These are phyloP conservation scores for Pterulicium gracile DNA, from an alignment of 1,284 basidiomycete genomes.

Conservation along the genomic window DNA sequence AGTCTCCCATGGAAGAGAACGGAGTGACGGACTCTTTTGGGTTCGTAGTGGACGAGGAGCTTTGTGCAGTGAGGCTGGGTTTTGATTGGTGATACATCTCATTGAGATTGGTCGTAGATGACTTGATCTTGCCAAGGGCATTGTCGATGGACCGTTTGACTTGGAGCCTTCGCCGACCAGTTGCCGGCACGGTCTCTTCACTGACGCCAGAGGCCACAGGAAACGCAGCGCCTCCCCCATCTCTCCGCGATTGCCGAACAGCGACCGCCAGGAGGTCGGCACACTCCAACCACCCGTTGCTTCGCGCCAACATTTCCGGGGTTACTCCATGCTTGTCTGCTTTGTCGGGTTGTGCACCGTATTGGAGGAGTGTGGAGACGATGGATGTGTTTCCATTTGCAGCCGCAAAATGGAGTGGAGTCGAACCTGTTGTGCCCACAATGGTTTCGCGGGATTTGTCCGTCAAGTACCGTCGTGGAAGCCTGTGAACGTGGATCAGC, in stretches of 20 bases:
- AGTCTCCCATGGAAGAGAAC: conserved; percentile 9
- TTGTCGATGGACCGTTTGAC: conserved; percentile 57
- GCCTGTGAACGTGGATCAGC: conserved; percentile 25
- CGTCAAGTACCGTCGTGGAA: conserved; percentile 71
- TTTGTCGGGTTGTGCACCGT: conserved; percentile 69
- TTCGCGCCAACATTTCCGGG: conserved; percentile 60
- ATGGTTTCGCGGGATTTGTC: conserved; percentile 60
- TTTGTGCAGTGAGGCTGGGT: conserved; percentile 5
- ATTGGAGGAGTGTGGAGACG: conserved; percentile 65
- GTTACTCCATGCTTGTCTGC: conserved; percentile 83
- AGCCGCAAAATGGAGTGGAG: conserved; percentile 90
- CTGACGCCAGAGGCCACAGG: conserved; percentile 15
- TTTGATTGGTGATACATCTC: conserved; percentile 12
- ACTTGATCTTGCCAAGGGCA: conserved; percentile 43
- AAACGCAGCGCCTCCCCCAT: conserved; percentile 11
- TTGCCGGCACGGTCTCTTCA: conserved; percentile 14
- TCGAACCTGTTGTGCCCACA: conserved; percentile 76
- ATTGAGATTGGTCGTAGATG: conserved; percentile 22
- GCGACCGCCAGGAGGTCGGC: conserved; percentile 50
- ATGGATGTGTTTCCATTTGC: conserved; percentile 80
- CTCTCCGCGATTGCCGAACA: conserved; percentile 23
- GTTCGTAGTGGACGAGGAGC: conserved; percentile 26
- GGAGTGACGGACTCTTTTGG: conserved; percentile 23
- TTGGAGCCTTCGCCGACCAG: conserved; percentile 32
- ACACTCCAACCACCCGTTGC: conserved; percentile 57